phyloP scores from a whole-genome alignment of 1,284 basidiomycete genomes.

The Tilletia indica region DNA sequence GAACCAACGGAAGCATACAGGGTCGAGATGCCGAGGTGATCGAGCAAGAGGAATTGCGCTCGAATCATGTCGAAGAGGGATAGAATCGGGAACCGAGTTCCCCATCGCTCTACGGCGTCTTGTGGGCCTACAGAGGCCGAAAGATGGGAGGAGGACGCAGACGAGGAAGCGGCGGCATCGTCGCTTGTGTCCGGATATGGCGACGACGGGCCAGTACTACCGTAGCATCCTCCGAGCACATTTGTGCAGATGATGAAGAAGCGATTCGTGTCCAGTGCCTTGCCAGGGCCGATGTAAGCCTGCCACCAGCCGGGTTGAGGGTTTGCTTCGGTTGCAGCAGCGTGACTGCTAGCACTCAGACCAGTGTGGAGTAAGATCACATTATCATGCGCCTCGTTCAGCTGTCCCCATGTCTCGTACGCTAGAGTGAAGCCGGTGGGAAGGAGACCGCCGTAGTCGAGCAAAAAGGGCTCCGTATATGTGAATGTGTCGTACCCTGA shows the following conservation, averaged over 20 bases:
- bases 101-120: constrained; percentile 66
- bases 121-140: constrained; percentile 8
- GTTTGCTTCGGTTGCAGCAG: constrained; percentile 77
- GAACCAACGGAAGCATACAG: constrained; percentile 89
- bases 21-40: constrained; percentile 77
- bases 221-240: constrained; percentile 95
- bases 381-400: constrained; percentile 76
- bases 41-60: constrained; percentile 83
- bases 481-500: constrained; percentile 56
- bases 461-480: constrained; percentile 63
- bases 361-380: constrained; percentile 96
- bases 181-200: constrained; percentile 61
- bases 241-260: constrained; percentile 97
- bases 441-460: constrained; percentile 72
- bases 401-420: constrained; percentile 95
- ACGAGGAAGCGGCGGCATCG: constrained; percentile 57
- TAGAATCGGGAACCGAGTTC: constrained; percentile 84
- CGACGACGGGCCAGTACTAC: constrained; percentile 88
- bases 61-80: constrained; percentile 94
- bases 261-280: constrained; percentile 82
- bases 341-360: constrained; percentile 90
- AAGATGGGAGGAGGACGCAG: neutral
- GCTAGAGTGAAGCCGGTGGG: constrained; percentile 76
- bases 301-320: constrained; percentile 95
- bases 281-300: constrained; percentile 90